Conservation (phyloP, 805 yeast genomes). For the Kodamaea neixiangensis region DNA sequence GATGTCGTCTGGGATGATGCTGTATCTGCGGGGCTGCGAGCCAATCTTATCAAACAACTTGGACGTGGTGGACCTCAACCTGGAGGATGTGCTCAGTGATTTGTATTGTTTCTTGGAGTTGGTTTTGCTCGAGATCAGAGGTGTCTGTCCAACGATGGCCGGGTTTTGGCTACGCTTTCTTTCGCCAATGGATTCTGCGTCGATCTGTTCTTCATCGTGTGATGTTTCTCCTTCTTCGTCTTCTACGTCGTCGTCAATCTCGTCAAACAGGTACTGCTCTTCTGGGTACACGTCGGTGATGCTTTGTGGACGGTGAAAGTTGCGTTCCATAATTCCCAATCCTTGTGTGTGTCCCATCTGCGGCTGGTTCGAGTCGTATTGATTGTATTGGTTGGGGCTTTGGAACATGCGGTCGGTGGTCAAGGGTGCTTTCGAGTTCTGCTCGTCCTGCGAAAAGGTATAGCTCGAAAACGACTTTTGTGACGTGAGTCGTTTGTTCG, state of each 20-base stretch:
- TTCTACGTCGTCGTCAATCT: constrained; percentile 21
- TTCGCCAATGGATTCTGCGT: not conserved
- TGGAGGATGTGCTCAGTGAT: constrained; percentile 40
- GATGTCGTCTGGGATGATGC: constrained; percentile 66
- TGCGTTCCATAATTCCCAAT: constrained; percentile 15
- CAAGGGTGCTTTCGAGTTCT: not conserved
- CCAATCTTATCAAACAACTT: constrained; percentile 73
- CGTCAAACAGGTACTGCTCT: constrained; percentile 28
- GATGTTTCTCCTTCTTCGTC: constrained; percentile 27
- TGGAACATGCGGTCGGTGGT: not conserved
- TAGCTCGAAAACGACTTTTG: constrained; percentile 18
- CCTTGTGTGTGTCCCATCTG: constrained; percentile 10
- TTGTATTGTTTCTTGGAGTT: constrained; percentile 28
- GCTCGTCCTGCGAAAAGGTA: constrained; percentile 15
- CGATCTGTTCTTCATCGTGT: constrained; percentile 6
- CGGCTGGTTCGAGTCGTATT: not conserved
- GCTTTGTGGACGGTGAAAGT: constrained; percentile 15
- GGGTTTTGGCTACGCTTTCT: not conserved
- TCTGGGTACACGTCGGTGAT: constrained; percentile 28
- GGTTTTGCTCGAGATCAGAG: constrained; percentile 21
- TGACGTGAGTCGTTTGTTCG: constrained; percentile 14
- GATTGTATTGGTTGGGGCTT: constrained; percentile 5
- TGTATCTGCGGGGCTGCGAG: constrained; percentile 68
- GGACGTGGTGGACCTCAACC: constrained; percentile 67
- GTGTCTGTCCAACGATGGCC: not conserved